Conservation (phyloP, 805 yeast genomes). For the Saccharomyces eubayanus region DNA sequence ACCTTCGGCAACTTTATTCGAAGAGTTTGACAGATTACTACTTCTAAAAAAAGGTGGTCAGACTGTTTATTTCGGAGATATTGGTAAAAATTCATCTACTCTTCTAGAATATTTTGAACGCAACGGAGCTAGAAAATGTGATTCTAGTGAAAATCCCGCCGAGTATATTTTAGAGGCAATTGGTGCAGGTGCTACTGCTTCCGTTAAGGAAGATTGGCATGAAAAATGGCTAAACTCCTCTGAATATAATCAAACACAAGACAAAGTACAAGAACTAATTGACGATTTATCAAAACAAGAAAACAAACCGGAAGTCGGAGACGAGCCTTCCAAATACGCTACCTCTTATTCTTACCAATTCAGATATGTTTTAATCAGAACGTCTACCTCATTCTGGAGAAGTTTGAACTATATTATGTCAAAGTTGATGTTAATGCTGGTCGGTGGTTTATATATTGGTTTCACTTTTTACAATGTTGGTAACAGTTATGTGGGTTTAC, state of each 20-base stretch:
- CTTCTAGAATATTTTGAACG: conserved; percentile 54
- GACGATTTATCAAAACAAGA: conserved; percentile 13
- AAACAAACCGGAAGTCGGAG: conserved; percentile 5
- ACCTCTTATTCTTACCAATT: conserved; percentile 41
- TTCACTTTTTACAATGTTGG: conserved; percentile 59
- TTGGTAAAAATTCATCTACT: conserved; percentile 36
- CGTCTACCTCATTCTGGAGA: conserved; percentile 44
- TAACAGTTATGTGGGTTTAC: conserved; percentile 44
- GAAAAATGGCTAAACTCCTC: conserved; percentile 47
- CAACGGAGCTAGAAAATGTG: conserved; percentile 58
- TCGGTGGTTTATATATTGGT: conserved; percentile 59
- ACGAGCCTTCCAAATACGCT: conserved; percentile 15
- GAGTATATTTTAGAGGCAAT: conserved; percentile 40
- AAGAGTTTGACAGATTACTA: conserved; percentile 40
- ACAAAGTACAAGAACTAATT: conserved; percentile 27
- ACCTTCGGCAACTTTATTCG: conserved; percentile 44
- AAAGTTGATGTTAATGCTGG: conserved; percentile 41
- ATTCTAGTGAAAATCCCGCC: conserved; percentile 34
- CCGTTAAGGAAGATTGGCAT: conserved; percentile 46
- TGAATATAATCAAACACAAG: conserved; percentile 26
- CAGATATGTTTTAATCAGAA: conserved; percentile 34
- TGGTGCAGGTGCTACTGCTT: conserved; percentile 40
- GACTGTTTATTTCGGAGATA: conserved; percentile 34
- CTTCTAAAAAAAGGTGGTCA: conserved; percentile 44
- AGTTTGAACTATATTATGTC: conserved; percentile 54